Base-by-base conservation (phyloP, 345 rosid species). In the Xanthoceras sorbifolium region DNA sequence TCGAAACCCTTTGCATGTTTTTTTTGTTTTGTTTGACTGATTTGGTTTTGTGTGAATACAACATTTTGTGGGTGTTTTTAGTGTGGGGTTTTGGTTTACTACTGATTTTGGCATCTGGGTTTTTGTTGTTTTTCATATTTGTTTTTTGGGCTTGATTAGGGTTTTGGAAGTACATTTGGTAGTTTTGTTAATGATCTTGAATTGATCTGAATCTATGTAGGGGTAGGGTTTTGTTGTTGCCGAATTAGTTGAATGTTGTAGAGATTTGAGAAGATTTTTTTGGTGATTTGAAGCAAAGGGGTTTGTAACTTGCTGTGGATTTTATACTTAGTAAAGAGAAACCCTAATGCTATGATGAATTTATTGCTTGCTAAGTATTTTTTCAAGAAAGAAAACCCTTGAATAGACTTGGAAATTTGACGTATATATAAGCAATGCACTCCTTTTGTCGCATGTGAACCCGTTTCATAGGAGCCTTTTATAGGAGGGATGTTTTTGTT, bases 261-360 rank as follows among this genome's bases (percentile, higher is more conserved):
- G 40, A 10, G 68, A 44, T 73, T 9, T 12, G 60, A 12, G 36
- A 32, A 20, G 29, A n/a, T 57, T 50, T 52, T n/a, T 57, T 1
- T 50, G 60, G 9, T 40, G 40, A 18, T 72, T 72, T 72, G 25
- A 26, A 72, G 67, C 57, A 36, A 44, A 60, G 18, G 75, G 32
- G 14, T 11, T 15, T 60, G 20, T 40, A 38, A 1, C 17, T 60
- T 59, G 17, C 44, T 25, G 3, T 18, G 11, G 34, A 20, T 73
- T 18, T 42, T 62, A 9, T 36, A 29, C 29, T 9, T 38, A 11
- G 26, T 4, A 3, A 59, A 26, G 10, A 61, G 31, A 61, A 46
- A 3, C 40, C 60, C 44, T 26, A 38, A 61, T 73, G 31, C 1
- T 44, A 29, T 23, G 52, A n/a, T 57, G 18, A 12, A 17, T 73